Evolutionary conservation across 1,139 yeast species (phyloP).

Genomic region (Nakaseomyces delphensis): DNA sequence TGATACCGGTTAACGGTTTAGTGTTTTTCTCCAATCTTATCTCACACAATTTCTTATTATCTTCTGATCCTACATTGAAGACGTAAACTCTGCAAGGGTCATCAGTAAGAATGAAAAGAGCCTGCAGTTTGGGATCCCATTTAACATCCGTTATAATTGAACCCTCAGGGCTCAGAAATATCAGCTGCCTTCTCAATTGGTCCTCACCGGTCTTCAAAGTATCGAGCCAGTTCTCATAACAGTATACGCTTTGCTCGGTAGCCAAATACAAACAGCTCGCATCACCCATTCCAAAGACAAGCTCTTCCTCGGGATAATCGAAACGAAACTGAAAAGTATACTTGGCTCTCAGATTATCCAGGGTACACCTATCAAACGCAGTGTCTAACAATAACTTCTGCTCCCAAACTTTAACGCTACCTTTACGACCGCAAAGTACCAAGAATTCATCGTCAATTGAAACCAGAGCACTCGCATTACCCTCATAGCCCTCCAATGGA

Average conservation of each 20-base stretch:
- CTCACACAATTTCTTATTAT: conserved; percentile 11
- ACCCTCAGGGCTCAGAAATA: conserved; percentile 15
- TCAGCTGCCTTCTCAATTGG: conserved; percentile 6
- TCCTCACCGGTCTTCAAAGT: conserved; percentile 7
- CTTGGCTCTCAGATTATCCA: conserved; percentile 15
- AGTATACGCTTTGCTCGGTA: conserved; percentile 19
- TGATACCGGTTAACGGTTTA: conserved; percentile 24
- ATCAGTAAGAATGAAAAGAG: conserved; percentile 19
- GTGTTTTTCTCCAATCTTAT: conserved; percentile 16
- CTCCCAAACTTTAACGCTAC: conserved; percentile 41
- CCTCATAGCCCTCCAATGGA: conserved; percentile 21
- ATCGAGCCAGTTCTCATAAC: conserved; percentile 15
- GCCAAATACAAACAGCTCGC: conserved; percentile 18
- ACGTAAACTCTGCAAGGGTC: not conserved
- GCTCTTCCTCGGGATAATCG: conserved; percentile 11
- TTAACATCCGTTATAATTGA: conserved; percentile 28
- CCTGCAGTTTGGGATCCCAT: conserved; percentile 14
- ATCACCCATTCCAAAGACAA: conserved; percentile 16
- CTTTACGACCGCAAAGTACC: conserved; percentile 14
- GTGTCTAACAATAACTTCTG: conserved; percentile 25
- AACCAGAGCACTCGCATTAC: conserved; percentile 23
- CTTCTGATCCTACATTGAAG: not conserved
- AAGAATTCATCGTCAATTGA: conserved; percentile 18
- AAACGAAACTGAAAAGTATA: conserved; percentile 11
- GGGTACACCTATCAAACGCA: conserved; percentile 24